Percentiles rank a stretch among this genome's conserved stretches.
phyloP scores from a whole-genome alignment of 2,329 filamentous ascomycete species.

The Colletotrichum filicis region DNA sequence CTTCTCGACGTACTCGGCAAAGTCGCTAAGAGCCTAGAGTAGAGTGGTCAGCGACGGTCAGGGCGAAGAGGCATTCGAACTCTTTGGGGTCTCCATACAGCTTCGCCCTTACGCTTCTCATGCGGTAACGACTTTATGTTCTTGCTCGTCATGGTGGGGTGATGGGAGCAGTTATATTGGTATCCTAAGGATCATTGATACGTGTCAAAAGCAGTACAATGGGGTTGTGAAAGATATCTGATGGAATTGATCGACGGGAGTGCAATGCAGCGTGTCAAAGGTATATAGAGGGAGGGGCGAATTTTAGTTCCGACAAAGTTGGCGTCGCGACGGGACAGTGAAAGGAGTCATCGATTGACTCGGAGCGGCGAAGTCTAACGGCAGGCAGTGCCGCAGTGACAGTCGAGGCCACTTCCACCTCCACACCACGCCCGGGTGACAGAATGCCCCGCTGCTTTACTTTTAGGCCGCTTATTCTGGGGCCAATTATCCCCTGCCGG shows the following conservation, averaged over 20 bases:
- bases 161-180: constrained; percentile 28
- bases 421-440: constrained; percentile 6
- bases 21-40: constrained; percentile 83
- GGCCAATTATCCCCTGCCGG: background rate
- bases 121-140: constrained; percentile 72
- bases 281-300: constrained; percentile 32
- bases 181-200: constrained; percentile 46
- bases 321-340: background rate
- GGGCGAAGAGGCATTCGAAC: too few relatives aligned
- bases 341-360: constrained; percentile 35
- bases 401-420: constrained; percentile 7
- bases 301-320: constrained; percentile 2
- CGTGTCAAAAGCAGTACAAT: background rate
- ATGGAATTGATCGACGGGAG: too few relatives aligned
- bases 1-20: constrained; percentile 96
- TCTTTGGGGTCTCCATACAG: constrained; percentile 61
- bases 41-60: constrained; percentile 25
- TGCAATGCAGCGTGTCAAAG: background rate
- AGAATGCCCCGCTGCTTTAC: constrained; percentile 24
- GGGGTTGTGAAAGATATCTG: background rate
- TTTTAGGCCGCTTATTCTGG: background rate
- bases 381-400: constrained; percentile 12
- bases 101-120: constrained; percentile 88
- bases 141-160: constrained; percentile 63
- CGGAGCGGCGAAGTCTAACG: constrained; percentile 26